A percentile compares a stretch with the other conserved stretches of the same genome.
Conservation (phyloP, 2,329 filamentous ascomycete genomes). For the Sporothrix schenckii region DNA sequence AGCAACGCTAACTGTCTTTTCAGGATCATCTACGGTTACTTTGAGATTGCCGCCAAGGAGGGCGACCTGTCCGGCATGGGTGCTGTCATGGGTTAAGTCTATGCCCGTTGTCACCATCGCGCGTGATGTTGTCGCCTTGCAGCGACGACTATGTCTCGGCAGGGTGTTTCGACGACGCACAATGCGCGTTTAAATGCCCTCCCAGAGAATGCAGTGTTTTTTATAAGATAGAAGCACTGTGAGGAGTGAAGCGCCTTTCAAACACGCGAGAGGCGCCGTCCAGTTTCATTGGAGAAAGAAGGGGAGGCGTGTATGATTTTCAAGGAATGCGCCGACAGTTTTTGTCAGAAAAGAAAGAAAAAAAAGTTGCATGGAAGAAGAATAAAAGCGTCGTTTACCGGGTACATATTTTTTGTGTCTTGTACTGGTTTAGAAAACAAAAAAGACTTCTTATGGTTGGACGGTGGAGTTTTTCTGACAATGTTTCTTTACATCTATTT, state of each 20-base stretch:
- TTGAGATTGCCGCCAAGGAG: conserved; percentile 98
- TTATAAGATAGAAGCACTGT: background rate
- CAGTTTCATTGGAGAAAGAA: background rate
- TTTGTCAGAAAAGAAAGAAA: background rate
- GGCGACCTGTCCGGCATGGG: conserved; percentile 85
- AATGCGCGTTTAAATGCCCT: background rate
- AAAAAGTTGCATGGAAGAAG: conserved; percentile 7
- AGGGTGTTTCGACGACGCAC: background rate
- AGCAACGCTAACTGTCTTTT: conserved; percentile 62
- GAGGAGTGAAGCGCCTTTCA: background rate
- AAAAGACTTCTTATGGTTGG: background rate
- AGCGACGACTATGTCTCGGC: background rate
- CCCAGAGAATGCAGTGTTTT: background rate
- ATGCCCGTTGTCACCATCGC: background rate
- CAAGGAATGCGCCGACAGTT: background rate
- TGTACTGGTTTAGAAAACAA: background rate
- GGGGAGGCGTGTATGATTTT: conserved; percentile 10
- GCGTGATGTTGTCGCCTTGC: background rate
- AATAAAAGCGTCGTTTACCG: background rate
- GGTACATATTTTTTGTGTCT: background rate
- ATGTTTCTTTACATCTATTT: conserved; percentile 10
- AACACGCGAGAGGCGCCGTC: background rate
- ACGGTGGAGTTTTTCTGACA: conserved; percentile 3
- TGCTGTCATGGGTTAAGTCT: conserved; percentile 67
- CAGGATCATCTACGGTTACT: conserved; percentile 99